These are phyloP conservation scores for Pichiaceae sp. DNA, from an alignment of 1,139 yeast species.

Conservation along the genomic window DNA sequence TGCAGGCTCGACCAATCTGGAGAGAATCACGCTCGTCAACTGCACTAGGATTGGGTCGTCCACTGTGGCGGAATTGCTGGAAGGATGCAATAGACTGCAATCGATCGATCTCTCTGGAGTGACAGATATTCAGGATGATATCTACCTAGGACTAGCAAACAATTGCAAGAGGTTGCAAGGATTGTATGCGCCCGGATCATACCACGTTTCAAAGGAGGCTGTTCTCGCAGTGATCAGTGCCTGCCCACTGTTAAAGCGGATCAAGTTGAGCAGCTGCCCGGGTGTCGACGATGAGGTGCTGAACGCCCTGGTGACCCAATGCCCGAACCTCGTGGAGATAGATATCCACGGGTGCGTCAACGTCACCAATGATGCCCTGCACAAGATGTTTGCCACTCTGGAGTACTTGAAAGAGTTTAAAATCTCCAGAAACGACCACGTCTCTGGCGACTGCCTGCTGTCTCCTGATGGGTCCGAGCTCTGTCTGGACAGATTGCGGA, in stretches of 20 bases:
- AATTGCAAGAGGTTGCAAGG: slow-evolving; percentile 81
- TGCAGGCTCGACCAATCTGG: slow-evolving; percentile 66
- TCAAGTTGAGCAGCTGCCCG: slow-evolving; percentile 69
- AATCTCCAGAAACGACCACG: slow-evolving; percentile 62
- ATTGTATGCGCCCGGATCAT: slow-evolving; percentile 81
- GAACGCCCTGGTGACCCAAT: slow-evolving; percentile 52
- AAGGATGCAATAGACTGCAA: slow-evolving; percentile 62
- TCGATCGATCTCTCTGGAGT: slow-evolving; percentile 89
- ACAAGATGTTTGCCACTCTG: slow-evolving; percentile 53
- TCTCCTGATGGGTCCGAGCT: slow-evolving; percentile 29
- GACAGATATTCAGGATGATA: slow-evolving; percentile 56
- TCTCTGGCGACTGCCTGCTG: slow-evolving; percentile 57
- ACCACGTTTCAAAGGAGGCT: slow-evolving; percentile 56
- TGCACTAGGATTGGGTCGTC: slow-evolving; percentile 58
- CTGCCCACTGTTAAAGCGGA: slow-evolving; percentile 74
- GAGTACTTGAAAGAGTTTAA: slow-evolving; percentile 77
- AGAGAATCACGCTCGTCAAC: slow-evolving; percentile 76
- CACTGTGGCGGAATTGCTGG: slow-evolving; percentile 55
- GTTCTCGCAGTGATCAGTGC: slow-evolving; percentile 48
- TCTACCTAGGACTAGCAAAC: slow-evolving; percentile 60
- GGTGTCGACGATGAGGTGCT: slow-evolving; percentile 64
- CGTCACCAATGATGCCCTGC: slow-evolving; percentile 56
- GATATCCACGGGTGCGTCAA: slow-evolving; percentile 81
- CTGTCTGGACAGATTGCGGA: slow-evolving; percentile 52
- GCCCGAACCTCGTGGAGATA: slow-evolving; percentile 79